phyloP scores from a whole-genome alignment of 805 yeast species.

The Vanderwaltozyma tropicalis region DNA sequence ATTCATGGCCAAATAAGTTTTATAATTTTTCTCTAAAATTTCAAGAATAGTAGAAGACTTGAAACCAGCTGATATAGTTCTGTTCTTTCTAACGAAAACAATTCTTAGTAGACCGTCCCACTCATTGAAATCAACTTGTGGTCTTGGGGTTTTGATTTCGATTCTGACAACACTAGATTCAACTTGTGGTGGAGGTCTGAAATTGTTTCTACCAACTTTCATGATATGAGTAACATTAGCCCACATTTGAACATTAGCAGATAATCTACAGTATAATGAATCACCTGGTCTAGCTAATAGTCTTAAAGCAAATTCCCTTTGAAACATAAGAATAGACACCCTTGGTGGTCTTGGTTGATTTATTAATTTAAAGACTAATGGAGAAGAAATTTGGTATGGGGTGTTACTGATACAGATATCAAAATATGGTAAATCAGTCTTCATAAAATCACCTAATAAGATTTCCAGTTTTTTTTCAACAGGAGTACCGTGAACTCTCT shows the following conservation, averaged over 20 bases:
- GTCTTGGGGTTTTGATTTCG: constrained; percentile 86
- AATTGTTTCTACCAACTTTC: constrained; percentile 96
- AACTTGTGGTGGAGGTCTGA: constrained; percentile 97
- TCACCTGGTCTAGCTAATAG: constrained; percentile 96
- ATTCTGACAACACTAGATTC: constrained; percentile 93
- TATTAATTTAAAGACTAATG: constrained; percentile 83
- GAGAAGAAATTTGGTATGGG: constrained; percentile 95
- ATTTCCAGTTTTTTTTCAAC: constrained; percentile 85
- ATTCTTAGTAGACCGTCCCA: constrained; percentile 95
- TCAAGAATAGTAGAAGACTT: constrained; percentile 70
- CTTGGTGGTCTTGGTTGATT: constrained; percentile 92
- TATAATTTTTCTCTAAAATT: constrained; percentile 80
- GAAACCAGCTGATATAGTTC: constrained; percentile 88
- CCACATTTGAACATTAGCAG: constrained; percentile 99
- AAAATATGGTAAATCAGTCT: constrained; percentile 86
- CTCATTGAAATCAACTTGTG: constrained; percentile 86
- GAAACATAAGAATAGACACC: constrained; percentile 92
- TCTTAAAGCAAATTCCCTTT: constrained; percentile 91
- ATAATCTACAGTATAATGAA: constrained; percentile 76
- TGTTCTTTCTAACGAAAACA: constrained; percentile 86
- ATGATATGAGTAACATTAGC: constrained; percentile 96
- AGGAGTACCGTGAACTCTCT: constrained; percentile 96
- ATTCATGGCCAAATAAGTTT: constrained; percentile 52
- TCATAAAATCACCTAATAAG: constrained; percentile 90
- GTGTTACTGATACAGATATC: constrained; percentile 96